Conservation (phyloP, 202 grass and related monocot species). For the Zoysia matrella region DNA sequence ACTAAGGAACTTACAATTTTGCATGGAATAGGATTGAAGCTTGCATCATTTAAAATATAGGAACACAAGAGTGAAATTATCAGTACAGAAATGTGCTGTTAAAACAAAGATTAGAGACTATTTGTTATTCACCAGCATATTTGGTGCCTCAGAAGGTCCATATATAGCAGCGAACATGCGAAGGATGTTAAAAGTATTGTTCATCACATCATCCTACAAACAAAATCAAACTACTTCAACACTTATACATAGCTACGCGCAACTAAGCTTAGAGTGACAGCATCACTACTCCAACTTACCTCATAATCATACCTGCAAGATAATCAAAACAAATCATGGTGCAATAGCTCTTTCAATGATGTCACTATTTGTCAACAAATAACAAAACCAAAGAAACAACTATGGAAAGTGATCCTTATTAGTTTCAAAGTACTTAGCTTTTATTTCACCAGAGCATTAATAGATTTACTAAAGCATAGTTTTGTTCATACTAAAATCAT, state of each 20-base stretch:
- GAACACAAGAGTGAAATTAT: conserved; percentile 5
- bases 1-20: conserved; percentile 4
- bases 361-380: background rate
- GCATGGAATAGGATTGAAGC: background rate
- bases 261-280: conserved; percentile 6
- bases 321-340: conserved; percentile 38
- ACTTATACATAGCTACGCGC: conserved; percentile 21
- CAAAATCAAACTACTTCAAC: conserved; percentile 22
- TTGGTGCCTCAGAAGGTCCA: conserved; percentile 80
- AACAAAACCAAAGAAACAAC: background rate
- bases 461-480: background rate
- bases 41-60: conserved; percentile 19
- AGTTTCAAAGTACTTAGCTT: background rate
- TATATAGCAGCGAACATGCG: conserved; percentile 86
- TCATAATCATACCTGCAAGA: conserved; percentile 88
- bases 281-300: conserved; percentile 56
- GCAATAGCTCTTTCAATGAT: conserved; percentile 27
- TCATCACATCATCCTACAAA: conserved; percentile 75
- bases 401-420: background rate
- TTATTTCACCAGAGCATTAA: background rate
- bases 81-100: conserved; percentile 17
- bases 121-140: conserved; percentile 74
- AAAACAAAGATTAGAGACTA: conserved; percentile 12
- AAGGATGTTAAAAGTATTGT: conserved; percentile 82
- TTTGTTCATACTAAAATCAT: background rate